Conservation (phyloP, 2,329 filamentous ascomycete species). For the Atkinsonella texensis region DNA sequence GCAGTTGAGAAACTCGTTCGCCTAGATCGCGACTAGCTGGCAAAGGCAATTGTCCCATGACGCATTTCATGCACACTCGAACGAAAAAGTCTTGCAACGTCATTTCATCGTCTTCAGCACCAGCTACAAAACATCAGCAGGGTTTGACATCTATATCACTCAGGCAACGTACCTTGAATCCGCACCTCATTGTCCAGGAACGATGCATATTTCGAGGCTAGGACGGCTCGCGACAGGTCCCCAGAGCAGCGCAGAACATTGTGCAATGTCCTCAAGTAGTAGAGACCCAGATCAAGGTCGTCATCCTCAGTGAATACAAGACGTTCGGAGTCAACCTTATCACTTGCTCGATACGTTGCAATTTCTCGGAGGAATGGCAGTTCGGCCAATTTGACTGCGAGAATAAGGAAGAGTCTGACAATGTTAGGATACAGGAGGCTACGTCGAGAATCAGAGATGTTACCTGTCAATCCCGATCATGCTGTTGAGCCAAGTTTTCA, state of each 20-base stretch:
- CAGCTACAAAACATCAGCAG: constrained; percentile 26
- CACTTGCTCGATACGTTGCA: constrained; percentile 5
- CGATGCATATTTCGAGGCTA: constrained; percentile 46
- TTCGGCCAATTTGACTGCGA: constrained; percentile 44
- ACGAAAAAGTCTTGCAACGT: constrained; percentile 58
- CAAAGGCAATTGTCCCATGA: constrained; percentile 22
- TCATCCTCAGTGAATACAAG: constrained; percentile 38
- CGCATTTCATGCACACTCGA: constrained; percentile 51
- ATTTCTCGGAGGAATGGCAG: constrained; percentile 35
- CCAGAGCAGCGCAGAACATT: constrained; percentile 58
- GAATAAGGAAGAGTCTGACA: constrained; percentile 45
- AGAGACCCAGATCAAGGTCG: constrained; percentile 64
- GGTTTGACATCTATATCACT: background rate
- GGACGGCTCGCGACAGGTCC: constrained; percentile 56
- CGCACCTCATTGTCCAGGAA: constrained; percentile 18
- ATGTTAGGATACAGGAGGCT: constrained; percentile 1
- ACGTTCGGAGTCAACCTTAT: constrained; percentile 9
- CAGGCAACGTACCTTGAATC: constrained; percentile 35
- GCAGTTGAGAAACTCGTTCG: constrained; percentile 49
- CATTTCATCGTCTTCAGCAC: constrained; percentile 39
- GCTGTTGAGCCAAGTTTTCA: constrained; percentile 68
- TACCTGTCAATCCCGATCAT: constrained; percentile 52
- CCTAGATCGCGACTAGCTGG: constrained; percentile 15
- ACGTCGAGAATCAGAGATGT: constrained; percentile 10
- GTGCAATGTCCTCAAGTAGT: constrained; percentile 64